phyloP scores from a whole-genome alignment of 2,329 filamentous ascomycete genomes.

The Alternaria burnsii region DNA sequence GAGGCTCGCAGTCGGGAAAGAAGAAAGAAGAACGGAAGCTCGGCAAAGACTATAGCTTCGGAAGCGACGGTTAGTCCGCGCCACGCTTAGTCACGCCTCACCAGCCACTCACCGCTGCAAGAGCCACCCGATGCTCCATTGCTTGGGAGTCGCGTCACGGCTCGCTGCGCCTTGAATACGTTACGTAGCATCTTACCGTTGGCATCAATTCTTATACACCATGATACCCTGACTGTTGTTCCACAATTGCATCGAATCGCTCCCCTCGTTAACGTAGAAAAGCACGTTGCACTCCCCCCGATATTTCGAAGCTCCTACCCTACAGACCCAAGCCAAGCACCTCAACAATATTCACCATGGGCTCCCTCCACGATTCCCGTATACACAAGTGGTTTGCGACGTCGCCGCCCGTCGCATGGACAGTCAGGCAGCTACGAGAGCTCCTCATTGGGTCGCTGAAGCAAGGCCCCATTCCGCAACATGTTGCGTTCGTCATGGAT shows the following conservation, averaged over 20 bases:
- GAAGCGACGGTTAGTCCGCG: conserved; percentile 18
- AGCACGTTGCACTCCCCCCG: conserved; percentile 5
- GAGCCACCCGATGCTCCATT: conserved; percentile 25
- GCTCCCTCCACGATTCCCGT: conserved; percentile 67
- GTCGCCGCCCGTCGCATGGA: conserved; percentile 92
- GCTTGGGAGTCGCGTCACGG: conserved; percentile 41
- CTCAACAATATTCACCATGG: conserved; percentile 39
- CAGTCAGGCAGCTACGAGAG: conserved; percentile 79
- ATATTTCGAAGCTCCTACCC: conserved; percentile 21
- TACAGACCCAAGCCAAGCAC: conserved; percentile 19
- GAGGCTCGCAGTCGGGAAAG: conserved; percentile 27
- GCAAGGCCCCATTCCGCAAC: conserved; percentile 90
- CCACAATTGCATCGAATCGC: conserved; percentile 5
- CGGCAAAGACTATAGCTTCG: conserved; percentile 25
- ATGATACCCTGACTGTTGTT: conserved; percentile 25
- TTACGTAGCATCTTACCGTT: conserved; percentile 45
- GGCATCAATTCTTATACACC: conserved; percentile 29
- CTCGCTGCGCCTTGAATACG: conserved; percentile 40
- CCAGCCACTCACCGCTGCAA: conserved; percentile 18
- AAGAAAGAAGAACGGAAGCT: conserved; percentile 21
- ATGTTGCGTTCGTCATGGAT: conserved; percentile 99
- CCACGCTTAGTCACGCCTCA: conserved; percentile 22
- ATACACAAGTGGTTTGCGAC: conserved; percentile 80
- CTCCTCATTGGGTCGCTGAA: conserved; percentile 86
- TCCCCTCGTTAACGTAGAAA: background rate